phyloP scores from a whole-genome alignment of 768 basidiomycete species.

The Lactifluus subvellereus region DNA sequence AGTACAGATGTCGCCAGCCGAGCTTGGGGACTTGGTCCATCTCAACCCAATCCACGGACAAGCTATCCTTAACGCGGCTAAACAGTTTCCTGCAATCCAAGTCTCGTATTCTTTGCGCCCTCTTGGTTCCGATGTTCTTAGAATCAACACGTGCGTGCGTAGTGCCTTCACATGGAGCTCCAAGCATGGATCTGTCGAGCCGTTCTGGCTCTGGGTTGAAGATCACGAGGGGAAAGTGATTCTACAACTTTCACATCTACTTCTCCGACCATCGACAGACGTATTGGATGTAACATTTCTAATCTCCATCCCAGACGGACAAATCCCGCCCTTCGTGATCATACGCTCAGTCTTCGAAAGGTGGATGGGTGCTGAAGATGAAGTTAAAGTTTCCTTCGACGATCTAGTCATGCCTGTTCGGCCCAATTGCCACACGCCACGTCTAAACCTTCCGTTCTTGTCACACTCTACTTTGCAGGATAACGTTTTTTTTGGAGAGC shows the following conservation, averaged over 20 bases:
- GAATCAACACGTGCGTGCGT: slow-evolving; percentile 57
- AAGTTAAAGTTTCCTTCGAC: slow-evolving; percentile 55
- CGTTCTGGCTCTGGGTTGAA: slow-evolving; percentile 96
- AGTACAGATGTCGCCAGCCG: slow-evolving; percentile 54
- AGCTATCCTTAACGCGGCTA: slow-evolving; percentile 72
- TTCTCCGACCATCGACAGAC: slow-evolving; percentile 62
- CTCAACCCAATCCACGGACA: slow-evolving; percentile 81
- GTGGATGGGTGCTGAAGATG: slow-evolving; percentile 90
- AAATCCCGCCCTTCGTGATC: slow-evolving; percentile 57
- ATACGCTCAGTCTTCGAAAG: slow-evolving; percentile 82
- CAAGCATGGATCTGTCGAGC: slow-evolving; percentile 72
- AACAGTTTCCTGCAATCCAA: slow-evolving; percentile 72
- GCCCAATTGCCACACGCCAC: slow-evolving; percentile 51
- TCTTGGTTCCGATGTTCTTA: slow-evolving; percentile 77
- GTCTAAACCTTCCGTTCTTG: slow-evolving; percentile 74
- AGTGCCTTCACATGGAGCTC: slow-evolving; percentile 76
- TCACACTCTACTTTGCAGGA: slow-evolving; percentile 47
- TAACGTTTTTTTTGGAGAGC: slow-evolving; percentile 40
- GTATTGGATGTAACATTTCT: slow-evolving; percentile 67
- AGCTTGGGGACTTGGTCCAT: slow-evolving; percentile 75
- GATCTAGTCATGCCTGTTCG: slow-evolving; percentile 68
- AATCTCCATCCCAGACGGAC: slow-evolving; percentile 59
- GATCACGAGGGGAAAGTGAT: slow-evolving; percentile 77
- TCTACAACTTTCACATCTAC: slow-evolving; percentile 68
- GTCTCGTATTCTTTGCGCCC: slow-evolving; percentile 72